Conservation (phyloP, 2,329 filamentous ascomycete species). For the Claviceps africana region DNA sequence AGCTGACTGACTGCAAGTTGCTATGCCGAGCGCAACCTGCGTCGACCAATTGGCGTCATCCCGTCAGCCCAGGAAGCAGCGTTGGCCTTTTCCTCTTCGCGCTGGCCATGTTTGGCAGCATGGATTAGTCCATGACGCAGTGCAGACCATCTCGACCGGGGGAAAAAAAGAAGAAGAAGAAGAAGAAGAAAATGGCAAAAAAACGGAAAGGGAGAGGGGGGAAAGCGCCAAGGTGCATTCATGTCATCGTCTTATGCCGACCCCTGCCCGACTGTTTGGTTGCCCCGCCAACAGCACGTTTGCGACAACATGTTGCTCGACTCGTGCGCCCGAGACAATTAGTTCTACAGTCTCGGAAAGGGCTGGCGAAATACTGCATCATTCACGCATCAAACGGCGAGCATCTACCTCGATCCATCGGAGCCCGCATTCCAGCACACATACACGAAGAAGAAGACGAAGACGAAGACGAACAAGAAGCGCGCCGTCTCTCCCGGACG, state of each 20-base stretch:
- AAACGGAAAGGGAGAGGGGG: no score
- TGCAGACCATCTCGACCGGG: neutral
- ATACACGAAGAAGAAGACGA: neutral
- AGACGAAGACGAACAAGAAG: neutral
- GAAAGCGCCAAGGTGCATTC: no score
- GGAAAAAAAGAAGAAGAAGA: neutral
- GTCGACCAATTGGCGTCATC: neutral
- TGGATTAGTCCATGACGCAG: neutral
- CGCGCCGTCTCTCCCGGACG: no score
- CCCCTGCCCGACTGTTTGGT: neutral
- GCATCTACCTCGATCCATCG: no score
- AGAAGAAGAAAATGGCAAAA: neutral
- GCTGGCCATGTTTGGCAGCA: no score
- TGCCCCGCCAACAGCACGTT: constrained; percentile 3
- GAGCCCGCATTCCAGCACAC: constrained; percentile 5
- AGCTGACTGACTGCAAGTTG: neutral
- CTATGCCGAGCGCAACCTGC: neutral
- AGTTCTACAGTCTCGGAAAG: neutral
- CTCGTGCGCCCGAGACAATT: neutral
- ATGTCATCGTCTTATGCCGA: no score
- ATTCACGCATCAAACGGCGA: no score
- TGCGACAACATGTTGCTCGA: neutral
- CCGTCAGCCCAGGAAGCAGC: neutral
- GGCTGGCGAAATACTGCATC: neutral
- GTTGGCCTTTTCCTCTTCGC: no score